Evolutionary conservation across 768 basidiomycete species (phyloP).

Genomic region (Multifurca ochricompacta): DNA sequence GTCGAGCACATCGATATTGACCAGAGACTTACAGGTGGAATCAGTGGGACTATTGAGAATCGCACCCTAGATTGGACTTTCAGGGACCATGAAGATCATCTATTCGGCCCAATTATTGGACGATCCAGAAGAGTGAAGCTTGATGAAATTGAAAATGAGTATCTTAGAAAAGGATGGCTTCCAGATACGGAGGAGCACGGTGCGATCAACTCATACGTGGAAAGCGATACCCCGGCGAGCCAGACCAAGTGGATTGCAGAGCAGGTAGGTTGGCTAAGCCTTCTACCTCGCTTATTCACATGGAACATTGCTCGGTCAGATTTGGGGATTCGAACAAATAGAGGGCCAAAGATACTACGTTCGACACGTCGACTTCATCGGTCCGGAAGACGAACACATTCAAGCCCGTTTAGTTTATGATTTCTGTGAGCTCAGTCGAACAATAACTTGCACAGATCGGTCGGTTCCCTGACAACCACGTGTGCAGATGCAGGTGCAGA

Average conservation of each 20-base stretch:
- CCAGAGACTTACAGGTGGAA: constrained; percentile 56
- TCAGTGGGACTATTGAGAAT: constrained; percentile 48
- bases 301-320: constrained; percentile 5
- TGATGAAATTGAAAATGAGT: constrained; percentile 29
- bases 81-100: constrained; percentile 43
- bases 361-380: constrained; percentile 19
- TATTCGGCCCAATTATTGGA: constrained; percentile 55
- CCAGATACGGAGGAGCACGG: constrained; percentile 32
- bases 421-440: constrained; percentile 17
- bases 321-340: constrained; percentile 22
- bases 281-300: neutral
- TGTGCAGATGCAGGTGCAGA: no score
- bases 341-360: constrained; percentile 17
- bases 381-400: constrained; percentile 15
- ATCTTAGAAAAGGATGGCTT: constrained; percentile 37
- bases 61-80: constrained; percentile 51
- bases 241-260: constrained; percentile 51
- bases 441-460: neutral
- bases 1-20: constrained; percentile 61
- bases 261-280: constrained; percentile 39
- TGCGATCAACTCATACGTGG: constrained; percentile 32
- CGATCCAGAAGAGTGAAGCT: constrained; percentile 27
- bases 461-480: neutral
- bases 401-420: constrained; percentile 25
- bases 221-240: constrained; percentile 60